A percentile compares a stretch with the other conserved stretches of the same genome.
Conservation (phyloP, 2,329 filamentous ascomycete genomes). For the Colletotrichum incanum region DNA sequence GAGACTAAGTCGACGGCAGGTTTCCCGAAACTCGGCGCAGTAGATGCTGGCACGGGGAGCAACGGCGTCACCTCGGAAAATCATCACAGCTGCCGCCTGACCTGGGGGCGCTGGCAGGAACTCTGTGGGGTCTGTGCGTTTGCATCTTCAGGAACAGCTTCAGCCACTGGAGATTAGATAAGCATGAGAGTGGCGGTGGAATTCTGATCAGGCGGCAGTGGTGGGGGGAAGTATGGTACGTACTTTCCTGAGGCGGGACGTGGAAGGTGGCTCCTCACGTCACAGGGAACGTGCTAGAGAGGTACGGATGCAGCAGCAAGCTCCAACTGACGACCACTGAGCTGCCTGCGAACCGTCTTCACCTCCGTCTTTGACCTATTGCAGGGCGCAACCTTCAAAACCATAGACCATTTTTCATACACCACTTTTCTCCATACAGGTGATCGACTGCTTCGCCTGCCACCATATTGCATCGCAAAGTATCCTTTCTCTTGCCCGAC, state of each 20-base stretch:
- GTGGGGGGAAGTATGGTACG: not conserved
- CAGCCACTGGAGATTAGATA: conserved; percentile 19
- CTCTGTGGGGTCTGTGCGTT: conserved; percentile 15
- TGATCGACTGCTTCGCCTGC: not conserved
- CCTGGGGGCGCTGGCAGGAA: not conserved
- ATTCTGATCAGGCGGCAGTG: not conserved
- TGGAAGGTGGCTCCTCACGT: conserved; percentile 36
- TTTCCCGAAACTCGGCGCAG: conserved; percentile 36
- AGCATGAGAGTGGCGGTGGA: not conserved
- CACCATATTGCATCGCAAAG: not conserved
- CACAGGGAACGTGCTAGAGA: conserved; percentile 41
- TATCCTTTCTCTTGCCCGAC: not conserved
- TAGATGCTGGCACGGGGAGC: conserved; percentile 22
- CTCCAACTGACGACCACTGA: conserved; percentile 42
- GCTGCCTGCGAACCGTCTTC: conserved; percentile 28
- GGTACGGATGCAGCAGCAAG: conserved; percentile 33
- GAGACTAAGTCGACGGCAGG: conserved; percentile 21
- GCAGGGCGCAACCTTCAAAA: not conserved
- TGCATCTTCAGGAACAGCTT: not conserved
- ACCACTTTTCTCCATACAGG: not conserved
- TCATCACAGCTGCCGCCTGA: conserved; percentile 20
- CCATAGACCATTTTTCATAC: not conserved
- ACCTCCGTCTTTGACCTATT: not conserved
- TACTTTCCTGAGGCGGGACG: not conserved
- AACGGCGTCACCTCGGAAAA: conserved; percentile 42